phyloP scores from a whole-genome alignment of 495 filamentous ascomycete species.

The Oidiodendron maius region DNA sequence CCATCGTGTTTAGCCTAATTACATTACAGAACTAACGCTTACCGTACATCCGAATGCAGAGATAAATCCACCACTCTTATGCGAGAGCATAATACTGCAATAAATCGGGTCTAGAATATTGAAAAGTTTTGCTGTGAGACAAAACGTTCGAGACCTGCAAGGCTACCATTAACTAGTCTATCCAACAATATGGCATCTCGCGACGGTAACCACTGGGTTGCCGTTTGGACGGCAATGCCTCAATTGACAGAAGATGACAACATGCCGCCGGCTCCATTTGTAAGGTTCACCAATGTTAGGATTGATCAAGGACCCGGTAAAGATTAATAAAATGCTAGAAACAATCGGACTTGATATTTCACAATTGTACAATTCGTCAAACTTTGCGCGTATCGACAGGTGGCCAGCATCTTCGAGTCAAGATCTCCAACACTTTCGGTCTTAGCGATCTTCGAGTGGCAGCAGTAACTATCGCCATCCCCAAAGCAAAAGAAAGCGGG shows the following conservation, averaged over 20 bases:
- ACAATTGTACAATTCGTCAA: slow-evolving; percentile 60
- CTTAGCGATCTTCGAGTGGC: slow-evolving; percentile 54
- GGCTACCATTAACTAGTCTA: too few relatives aligned
- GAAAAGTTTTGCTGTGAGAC: too few relatives aligned
- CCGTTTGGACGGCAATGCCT: slow-evolving; percentile 60
- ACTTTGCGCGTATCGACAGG: slow-evolving; percentile 56
- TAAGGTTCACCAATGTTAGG: slow-evolving; percentile 26
- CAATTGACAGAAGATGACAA: slow-evolving; percentile 58
- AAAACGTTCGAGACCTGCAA: too few relatives aligned
- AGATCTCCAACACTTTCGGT: slow-evolving; percentile 65
- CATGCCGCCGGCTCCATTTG: slow-evolving; percentile 52
- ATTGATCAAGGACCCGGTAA: neutral
- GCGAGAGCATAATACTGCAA: too few relatives aligned
- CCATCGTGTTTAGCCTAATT: too few relatives aligned
- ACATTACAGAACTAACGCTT: too few relatives aligned
- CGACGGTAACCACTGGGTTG: slow-evolving; percentile 55
- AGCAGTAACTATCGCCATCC: slow-evolving; percentile 49
- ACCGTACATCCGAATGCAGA: too few relatives aligned
- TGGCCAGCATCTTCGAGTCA: slow-evolving; percentile 50
- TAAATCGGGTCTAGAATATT: too few relatives aligned
- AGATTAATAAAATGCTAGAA: neutral
- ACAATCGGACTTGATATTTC: slow-evolving; percentile 26
- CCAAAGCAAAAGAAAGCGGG: too few relatives aligned
- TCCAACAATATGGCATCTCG: too few relatives aligned
- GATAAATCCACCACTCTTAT: too few relatives aligned